These are phyloP conservation scores for Ogataea corticis DNA, from an alignment of 805 yeast genomes.

Conservation along the genomic window DNA sequence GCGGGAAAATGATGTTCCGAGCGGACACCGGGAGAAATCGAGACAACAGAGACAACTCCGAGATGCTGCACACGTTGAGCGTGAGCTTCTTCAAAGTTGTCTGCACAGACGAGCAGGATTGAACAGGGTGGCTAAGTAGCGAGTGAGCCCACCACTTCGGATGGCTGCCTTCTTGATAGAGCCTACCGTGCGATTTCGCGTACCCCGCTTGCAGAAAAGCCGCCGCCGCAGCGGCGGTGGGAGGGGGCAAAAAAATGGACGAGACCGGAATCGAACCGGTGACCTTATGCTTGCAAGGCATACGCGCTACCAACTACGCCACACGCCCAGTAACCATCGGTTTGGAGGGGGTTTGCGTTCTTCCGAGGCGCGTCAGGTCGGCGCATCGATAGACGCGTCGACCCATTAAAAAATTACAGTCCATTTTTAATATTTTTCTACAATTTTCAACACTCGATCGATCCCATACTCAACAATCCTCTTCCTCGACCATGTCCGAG, in stretches of 20 bases:
- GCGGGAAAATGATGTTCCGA: slow-evolving; percentile 6
- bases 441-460: neutral
- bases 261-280: slow-evolving; percentile 77
- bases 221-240: too few relatives aligned
- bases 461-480: neutral
- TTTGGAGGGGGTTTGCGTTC: neutral
- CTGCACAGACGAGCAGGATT: too few relatives aligned
- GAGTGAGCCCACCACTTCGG: too few relatives aligned
- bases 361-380: neutral
- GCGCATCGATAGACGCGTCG: neutral
- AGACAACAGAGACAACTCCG: neutral
- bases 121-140: too few relatives aligned
- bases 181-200: too few relatives aligned
- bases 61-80: too few relatives aligned
- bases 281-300: slow-evolving; percentile 80
- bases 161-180: too few relatives aligned
- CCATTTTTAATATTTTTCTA: too few relatives aligned
- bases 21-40: neutral
- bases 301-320: slow-evolving; percentile 85
- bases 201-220: too few relatives aligned
- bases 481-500: neutral
- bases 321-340: slow-evolving; percentile 52
- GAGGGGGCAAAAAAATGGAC: slow-evolving; percentile 44
- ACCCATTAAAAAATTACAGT: too few relatives aligned
- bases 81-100: too few relatives aligned